Percentiles rank a stretch among this genome's conserved stretches.
Evolutionary conservation across 1,139 yeast genomes (phyloP).

Genomic region (Yamadazyma songkhlaensis): DNA sequence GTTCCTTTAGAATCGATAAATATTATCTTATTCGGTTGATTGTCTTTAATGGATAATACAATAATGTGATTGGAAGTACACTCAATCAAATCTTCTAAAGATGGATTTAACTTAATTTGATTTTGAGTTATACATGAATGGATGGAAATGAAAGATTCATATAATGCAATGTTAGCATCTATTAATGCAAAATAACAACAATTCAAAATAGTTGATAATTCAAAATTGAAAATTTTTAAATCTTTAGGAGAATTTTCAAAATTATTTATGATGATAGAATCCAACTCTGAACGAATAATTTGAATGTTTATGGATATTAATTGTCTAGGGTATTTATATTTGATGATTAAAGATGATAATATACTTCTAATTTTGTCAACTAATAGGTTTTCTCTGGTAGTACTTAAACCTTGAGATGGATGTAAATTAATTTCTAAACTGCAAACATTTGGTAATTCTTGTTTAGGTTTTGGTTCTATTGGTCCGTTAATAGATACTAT

Average conservation of each 20-base stretch:
- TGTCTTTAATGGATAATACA: slow-evolving; percentile 57
- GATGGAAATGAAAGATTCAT: slow-evolving; percentile 58
- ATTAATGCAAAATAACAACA: slow-evolving; percentile 69
- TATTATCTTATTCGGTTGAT: slow-evolving; percentile 52
- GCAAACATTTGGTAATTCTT: slow-evolving; percentile 79
- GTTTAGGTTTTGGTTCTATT: slow-evolving; percentile 77
- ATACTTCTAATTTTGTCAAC: slow-evolving; percentile 70
- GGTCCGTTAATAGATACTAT: slow-evolving; percentile 88
- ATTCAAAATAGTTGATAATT: slow-evolving; percentile 70
- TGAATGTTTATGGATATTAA: slow-evolving; percentile 87
- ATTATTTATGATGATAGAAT: slow-evolving; percentile 48
- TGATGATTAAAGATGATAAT: slow-evolving; percentile 57
- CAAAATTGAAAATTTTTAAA: slow-evolving; percentile 43
- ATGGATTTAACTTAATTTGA: slow-evolving; percentile 43
- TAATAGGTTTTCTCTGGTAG: slow-evolving; percentile 73
- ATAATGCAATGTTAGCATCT: slow-evolving; percentile 75
- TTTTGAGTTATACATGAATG: slow-evolving; percentile 20
- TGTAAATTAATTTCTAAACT: slow-evolving; percentile 78
- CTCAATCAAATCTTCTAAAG: slow-evolving; percentile 31
- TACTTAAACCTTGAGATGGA: slow-evolving; percentile 73
- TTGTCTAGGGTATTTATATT: slow-evolving; percentile 78
- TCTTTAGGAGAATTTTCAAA: slow-evolving; percentile 20
- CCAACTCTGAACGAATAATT: slow-evolving; percentile 26
- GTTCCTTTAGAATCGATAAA: slow-evolving; percentile 71
- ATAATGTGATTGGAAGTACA: slow-evolving; percentile 65